Evolutionary conservation across 352 stramenopile genomes (phyloP).

Genomic region (Pythium rishiriense): DNA sequence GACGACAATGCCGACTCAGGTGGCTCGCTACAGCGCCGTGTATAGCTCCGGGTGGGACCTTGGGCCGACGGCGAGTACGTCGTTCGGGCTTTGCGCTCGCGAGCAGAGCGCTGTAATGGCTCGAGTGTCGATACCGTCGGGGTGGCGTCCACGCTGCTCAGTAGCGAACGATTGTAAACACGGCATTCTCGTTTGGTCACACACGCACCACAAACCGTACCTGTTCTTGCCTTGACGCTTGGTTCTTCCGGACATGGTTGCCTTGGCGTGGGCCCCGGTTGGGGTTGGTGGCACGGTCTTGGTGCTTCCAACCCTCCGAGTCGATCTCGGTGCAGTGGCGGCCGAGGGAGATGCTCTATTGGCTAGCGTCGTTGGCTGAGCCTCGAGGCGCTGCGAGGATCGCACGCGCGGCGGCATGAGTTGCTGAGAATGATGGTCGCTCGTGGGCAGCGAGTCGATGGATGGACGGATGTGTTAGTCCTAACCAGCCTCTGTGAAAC

Average conservation of each 20-base stretch:
- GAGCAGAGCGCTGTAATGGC: constrained; percentile 4
- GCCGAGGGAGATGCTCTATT: not conserved
- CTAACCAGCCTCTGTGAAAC: not conserved
- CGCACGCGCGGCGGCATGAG: not conserved
- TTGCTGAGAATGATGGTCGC: not conserved
- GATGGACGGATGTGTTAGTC: not conserved
- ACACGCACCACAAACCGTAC: too few species aligned
- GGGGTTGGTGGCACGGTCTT: too few species aligned
- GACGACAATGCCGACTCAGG: not conserved
- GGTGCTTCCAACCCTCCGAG: not conserved
- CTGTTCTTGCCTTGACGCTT: too few species aligned
- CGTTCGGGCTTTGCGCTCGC: constrained; percentile 27
- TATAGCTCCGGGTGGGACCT: constrained; percentile 7
- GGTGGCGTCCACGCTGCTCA: not conserved
- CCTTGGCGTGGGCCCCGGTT: too few species aligned
- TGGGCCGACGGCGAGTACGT: constrained; percentile 18
- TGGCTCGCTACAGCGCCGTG: constrained; percentile 5
- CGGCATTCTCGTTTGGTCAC: too few species aligned
- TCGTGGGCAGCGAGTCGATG: not conserved
- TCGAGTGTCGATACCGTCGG: not conserved
- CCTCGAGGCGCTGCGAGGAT: too few species aligned
- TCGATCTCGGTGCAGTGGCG: not conserved
- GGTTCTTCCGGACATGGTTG: too few species aligned
- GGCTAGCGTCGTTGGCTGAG: too few species aligned
- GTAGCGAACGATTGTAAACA: not conserved